Conservation (phyloP, 768 basidiomycete species). For the Suillus cothurnatus region DNA sequence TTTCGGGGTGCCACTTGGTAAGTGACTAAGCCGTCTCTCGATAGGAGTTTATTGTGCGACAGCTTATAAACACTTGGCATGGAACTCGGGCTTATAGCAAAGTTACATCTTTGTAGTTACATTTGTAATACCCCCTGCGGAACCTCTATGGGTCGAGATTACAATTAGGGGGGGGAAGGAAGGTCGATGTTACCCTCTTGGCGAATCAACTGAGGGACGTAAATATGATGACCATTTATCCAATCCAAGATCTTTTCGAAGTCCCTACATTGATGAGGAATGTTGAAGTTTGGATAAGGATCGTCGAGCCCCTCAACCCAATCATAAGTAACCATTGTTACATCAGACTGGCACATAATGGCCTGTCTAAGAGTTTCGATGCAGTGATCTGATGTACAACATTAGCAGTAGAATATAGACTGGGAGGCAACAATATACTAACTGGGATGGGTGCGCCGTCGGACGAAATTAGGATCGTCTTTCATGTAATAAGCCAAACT, state of each 20-base stretch:
- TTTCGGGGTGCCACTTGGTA: too few species aligned
- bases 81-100: neutral
- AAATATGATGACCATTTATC: neutral
- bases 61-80: neutral
- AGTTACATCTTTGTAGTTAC: neutral
- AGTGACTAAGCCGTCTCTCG: too few species aligned
- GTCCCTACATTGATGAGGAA: neutral
- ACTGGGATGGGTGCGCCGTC: constrained; percentile 11
- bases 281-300: neutral
- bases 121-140: neutral
- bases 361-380: constrained; percentile 11
- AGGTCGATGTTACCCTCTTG: neutral
- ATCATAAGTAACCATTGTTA: constrained; percentile 13
- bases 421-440: neutral
- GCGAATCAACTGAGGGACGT: neutral
- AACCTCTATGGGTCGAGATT: neutral
- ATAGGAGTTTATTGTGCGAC: neutral
- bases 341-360: constrained; percentile 14
- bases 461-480: constrained; percentile 3
- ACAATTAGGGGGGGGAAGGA: neutral
- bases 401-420: neutral
- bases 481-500: constrained; percentile 4
- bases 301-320: constrained; percentile 6
- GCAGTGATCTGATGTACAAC: constrained; percentile 9
- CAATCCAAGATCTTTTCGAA: neutral